phyloP scores from a whole-genome alignment of 805 yeast genomes.

The Hanseniaspora osmophila region DNA sequence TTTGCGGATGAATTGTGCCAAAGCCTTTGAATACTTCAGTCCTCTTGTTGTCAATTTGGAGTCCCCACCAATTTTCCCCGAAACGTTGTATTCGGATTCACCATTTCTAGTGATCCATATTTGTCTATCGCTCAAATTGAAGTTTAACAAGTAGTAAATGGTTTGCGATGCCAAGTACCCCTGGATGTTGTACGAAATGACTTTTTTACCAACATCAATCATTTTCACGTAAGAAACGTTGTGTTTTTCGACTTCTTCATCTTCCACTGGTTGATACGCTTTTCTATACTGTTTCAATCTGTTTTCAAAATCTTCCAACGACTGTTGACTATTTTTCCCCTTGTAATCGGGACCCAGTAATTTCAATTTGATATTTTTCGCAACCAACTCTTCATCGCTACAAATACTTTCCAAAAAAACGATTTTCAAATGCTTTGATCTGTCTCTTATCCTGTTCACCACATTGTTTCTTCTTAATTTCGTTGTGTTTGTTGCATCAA shows the following conservation, averaged over 20 bases:
- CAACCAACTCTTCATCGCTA: conserved; percentile 63
- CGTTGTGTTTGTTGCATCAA: conserved; percentile 74
- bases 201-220: conserved; percentile 91
- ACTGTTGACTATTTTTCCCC: conserved; percentile 68
- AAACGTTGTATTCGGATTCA: conserved; percentile 72
- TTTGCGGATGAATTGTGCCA: conserved; percentile 57
- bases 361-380: conserved; percentile 71
- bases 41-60: conserved; percentile 73
- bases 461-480: conserved; percentile 48
- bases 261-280: conserved; percentile 85
- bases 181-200: conserved; percentile 80
- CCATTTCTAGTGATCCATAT: conserved; percentile 95
- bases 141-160: conserved; percentile 74
- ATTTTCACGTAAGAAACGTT: conserved; percentile 76
- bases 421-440: conserved; percentile 57
- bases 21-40: conserved; percentile 51
- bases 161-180: conserved; percentile 87
- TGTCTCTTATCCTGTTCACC: conserved; percentile 38
- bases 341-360: conserved; percentile 87
- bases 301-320: conserved; percentile 68
- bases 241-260: conserved; percentile 30
- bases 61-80: conserved; percentile 87
- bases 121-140: conserved; percentile 78
- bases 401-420: conserved; percentile 79
- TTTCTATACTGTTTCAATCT: conserved; percentile 71